Evolutionary conservation across 441 rosid species (phyloP), one percentile per base, ranked within the genome.

Genomic region (Adansonia madagascariensis): DNA sequence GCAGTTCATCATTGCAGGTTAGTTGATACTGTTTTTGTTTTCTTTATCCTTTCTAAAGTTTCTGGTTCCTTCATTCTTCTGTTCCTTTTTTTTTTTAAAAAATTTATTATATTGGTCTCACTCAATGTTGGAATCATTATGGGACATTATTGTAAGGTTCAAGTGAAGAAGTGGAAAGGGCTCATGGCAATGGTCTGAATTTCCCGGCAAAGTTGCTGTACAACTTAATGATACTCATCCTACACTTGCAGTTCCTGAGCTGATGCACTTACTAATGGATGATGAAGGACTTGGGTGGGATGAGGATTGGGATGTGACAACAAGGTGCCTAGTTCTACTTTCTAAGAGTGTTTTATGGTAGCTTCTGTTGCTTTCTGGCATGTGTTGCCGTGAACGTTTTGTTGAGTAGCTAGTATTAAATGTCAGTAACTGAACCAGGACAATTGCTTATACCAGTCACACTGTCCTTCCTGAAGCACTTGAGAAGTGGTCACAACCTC

Each of bases 391-490:
- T 62, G 27, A 18, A 46, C 46, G 41, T 71, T 71, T 81, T 31
- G 74, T 31, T 75, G 63, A 67, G 73, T 84, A 53, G 77, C 68
- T 35, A 75, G 55, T 35, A 52, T 17, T 43, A 63, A 73, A 82
- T 14, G 46, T 63, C 66, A 66, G 78, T 78, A 9, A 67, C 78
- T 77, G 70, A 79, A 78, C 76, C 86, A 94, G 99, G 90, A 92
- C 97, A 8, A 84, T 94, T 83, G 98, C 98, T 73, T 94, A 95
- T 86, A 95, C 99, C 67, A 95, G 92, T 85, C 99, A 95, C 84
- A 95, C 99, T 0, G 98, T 95, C 87, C 98, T 95, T 80, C 99
- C 99, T 69, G 99, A 95, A 88, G 99, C 99, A 24, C 86, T 95
- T 44, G 99, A 95, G 91, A 95, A 94, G 82, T 95, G 99, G 99